Base-by-base conservation (phyloP, 2,329 filamentous ascomycete species). In the Penicillium occitanis region DNA sequence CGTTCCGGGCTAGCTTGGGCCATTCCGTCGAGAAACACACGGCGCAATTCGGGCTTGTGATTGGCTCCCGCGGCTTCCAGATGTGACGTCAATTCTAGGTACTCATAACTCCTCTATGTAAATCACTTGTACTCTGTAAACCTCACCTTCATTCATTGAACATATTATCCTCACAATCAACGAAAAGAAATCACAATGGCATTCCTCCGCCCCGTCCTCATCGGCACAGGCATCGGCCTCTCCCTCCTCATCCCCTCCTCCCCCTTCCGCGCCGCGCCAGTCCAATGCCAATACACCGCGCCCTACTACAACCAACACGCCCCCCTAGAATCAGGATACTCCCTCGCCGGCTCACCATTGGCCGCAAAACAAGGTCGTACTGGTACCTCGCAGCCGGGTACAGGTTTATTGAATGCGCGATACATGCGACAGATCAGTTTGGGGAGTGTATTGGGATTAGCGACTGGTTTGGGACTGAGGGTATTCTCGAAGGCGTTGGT, bases 381-480 rank as follows among this genome's bases (percentile, higher is more conserved):
- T 8, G 62, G 66, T 2, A 35, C 25, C 28, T 30, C 66, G 30
- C 40, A 61, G 68, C 8, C 61, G 10, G 68, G 60, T 46, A 69
- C 33, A 11, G 48, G 73, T 5, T 67, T 77, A n/a, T 60, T 78
- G 65, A 76, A 72, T 11, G 72, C 73, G 19, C 71, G 71, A 28
- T 78, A 74, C 42, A 79, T 81, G 71, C 77, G 77, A 17, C 80
- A 83, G 70, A 74, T 82, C 55, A 81, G 79, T 68, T 55, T 82
- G 64, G 81, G 81, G 0, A 81, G 80, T 67, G 77, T 82, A 8
- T 68, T 82, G 55, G 81, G 81, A 2, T 68, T 83, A 22, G 75
- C 80, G 5, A 75, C 75, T 2, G 81, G 81, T 1, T 71, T 82
- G 60, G 75, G 80, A 14, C 65, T 83, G 69, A 74, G 80, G 61